Evolutionary conservation across 805 yeast species (phyloP).

Genomic region (Komagataella kurtzmanii): DNA sequence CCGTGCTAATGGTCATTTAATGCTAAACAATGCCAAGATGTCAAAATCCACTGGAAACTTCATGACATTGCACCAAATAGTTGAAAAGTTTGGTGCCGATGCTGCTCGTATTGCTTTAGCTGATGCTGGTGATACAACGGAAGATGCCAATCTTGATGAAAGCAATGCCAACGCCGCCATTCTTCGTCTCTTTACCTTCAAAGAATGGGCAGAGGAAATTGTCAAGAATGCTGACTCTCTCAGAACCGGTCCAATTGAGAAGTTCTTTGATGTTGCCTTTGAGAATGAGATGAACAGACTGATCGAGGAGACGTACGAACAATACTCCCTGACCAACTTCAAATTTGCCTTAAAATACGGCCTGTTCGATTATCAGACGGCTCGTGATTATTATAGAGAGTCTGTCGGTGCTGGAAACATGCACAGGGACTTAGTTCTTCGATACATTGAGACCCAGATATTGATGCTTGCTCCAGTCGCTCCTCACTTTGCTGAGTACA

Average conservation of each 20-base stretch:
- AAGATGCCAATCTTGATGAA: slow-evolving; percentile 97
- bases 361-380: slow-evolving; percentile 84
- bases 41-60: slow-evolving; percentile 96
- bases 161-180: slow-evolving; percentile 95
- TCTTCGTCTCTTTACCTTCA: slow-evolving; percentile 78
- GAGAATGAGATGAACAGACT: slow-evolving; percentile 86
- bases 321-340: slow-evolving; percentile 62
- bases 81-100: slow-evolving; percentile 90
- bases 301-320: slow-evolving; percentile 58
- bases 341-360: slow-evolving; percentile 86
- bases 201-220: slow-evolving; percentile 89
- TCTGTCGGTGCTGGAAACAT: slow-evolving; percentile 36
- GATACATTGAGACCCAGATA: slow-evolving; percentile 79
- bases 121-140: slow-evolving; percentile 95
- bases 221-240: slow-evolving; percentile 35
- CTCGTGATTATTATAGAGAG: slow-evolving; percentile 95
- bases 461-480: slow-evolving; percentile 83
- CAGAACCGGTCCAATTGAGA: slow-evolving; percentile 41
- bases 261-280: slow-evolving; percentile 78
- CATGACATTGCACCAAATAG: slow-evolving; percentile 75
- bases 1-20: slow-evolving; percentile 89
- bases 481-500: slow-evolving; percentile 88
- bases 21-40: slow-evolving; percentile 96
- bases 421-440: slow-evolving; percentile 72
- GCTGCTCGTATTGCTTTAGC: slow-evolving; percentile 96